Conservation (phyloP, 257 asterid genomes). For the Gentiana straminea region DNA sequence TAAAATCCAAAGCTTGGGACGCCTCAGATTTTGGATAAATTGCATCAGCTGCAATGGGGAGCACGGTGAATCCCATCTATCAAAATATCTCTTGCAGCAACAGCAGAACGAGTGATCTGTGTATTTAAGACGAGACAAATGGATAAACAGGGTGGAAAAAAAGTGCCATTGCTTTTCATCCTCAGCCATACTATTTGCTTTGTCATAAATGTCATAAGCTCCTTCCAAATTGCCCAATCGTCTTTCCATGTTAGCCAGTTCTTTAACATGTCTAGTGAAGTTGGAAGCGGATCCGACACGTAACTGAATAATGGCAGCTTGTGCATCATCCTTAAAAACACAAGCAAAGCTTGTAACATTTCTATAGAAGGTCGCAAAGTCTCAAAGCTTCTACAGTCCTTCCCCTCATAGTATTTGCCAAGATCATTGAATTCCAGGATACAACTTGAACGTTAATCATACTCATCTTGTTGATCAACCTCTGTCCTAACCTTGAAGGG, state of each 20-base stretch:
- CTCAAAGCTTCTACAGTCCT: too few species aligned
- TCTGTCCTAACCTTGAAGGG: conserved; percentile 80
- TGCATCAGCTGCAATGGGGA: conserved; percentile 55
- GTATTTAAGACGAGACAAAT: conserved; percentile 46
- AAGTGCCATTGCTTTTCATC: conserved; percentile 40
- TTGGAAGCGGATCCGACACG: conserved; percentile 36
- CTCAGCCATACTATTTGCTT: conserved; percentile 48
- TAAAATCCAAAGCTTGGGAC: conserved; percentile 36
- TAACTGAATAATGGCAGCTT: conserved; percentile 41
- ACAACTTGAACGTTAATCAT: too few species aligned
- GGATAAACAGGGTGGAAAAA: conserved; percentile 54
- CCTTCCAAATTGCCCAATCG: conserved; percentile 66
- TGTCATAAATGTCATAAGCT: conserved; percentile 53
- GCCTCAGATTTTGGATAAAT: conserved; percentile 45
- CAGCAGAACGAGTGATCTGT: conserved; percentile 60
- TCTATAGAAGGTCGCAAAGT: too few species aligned
- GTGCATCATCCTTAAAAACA: conserved; percentile 30
- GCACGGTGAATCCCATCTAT: conserved; percentile 51
- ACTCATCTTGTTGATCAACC: conserved; percentile 20
- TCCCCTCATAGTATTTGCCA: too few species aligned
- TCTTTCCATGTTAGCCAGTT: conserved; percentile 76
- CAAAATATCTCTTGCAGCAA: conserved; percentile 64
- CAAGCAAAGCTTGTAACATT: too few species aligned
- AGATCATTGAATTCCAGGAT: too few species aligned
- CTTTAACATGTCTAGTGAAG: conserved; percentile 36